Evolutionary conservation across 257 asterid species (phyloP).

Genomic region (Henckelia pumila): DNA sequence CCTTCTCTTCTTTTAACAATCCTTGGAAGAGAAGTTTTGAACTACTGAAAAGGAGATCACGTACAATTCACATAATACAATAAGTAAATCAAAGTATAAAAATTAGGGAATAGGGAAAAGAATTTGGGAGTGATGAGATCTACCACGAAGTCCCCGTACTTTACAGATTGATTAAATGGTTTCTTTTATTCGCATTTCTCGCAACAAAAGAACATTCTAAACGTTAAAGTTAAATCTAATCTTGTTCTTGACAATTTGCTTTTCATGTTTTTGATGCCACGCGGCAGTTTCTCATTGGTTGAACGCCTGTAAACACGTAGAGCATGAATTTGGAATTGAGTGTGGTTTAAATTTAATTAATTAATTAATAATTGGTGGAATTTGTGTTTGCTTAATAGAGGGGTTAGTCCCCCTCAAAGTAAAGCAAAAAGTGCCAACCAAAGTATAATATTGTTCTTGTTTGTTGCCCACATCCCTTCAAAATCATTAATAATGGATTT

Average conservation of each 20-base stretch:
- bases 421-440: background rate
- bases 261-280: background rate
- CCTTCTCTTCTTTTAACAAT: background rate
- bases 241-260: background rate
- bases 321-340: too few relatives aligned
- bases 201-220: background rate
- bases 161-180: background rate
- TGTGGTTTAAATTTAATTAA: too few relatives aligned
- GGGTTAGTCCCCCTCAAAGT: background rate
- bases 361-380: background rate
- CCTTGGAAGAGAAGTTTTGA: background rate
- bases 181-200: background rate
- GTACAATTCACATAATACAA: background rate
- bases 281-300: too few relatives aligned
- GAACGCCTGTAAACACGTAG: too few relatives aligned
- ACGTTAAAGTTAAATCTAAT: background rate
- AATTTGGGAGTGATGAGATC: background rate
- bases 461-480: background rate
- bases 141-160: background rate
- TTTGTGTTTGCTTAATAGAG: background rate
- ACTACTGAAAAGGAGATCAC: background rate
- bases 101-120: background rate
- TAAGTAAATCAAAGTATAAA: background rate
- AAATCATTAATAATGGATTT: too few relatives aligned
- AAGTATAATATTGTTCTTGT: background rate